Conservation (phyloP, 139 green algal genomes). For the Volvox africanus region DNA sequence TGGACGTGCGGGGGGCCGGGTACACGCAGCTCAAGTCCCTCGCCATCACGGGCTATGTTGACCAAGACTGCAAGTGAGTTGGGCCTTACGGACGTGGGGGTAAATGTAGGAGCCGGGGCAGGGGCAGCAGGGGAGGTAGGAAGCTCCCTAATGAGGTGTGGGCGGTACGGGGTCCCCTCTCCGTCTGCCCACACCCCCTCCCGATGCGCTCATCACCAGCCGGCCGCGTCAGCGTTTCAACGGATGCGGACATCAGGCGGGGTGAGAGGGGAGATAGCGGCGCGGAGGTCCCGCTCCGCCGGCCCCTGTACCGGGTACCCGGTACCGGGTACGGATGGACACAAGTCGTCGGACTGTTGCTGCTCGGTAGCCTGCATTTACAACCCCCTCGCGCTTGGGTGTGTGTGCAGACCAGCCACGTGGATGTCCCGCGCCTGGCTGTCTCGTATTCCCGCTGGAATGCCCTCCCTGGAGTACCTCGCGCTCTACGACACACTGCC, state of each 20-base stretch:
- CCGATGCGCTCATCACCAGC: too few relatives aligned
- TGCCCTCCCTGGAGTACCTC: slow-evolving; percentile 48
- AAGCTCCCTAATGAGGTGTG: too few relatives aligned
- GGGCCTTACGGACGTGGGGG: background rate
- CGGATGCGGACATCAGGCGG: too few relatives aligned
- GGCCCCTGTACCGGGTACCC: too few relatives aligned
- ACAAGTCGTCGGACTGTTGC: too few relatives aligned
- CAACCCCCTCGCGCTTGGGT: background rate
- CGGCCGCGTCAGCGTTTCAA: too few relatives aligned
- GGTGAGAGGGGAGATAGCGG: too few relatives aligned
- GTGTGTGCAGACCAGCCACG: background rate
- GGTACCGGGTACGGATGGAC: too few relatives aligned
- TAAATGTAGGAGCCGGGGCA: background rate
- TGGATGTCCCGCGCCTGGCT: slow-evolving; percentile 47
- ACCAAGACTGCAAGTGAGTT: slow-evolving; percentile 42
- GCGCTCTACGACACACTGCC: slow-evolving; percentile 45
- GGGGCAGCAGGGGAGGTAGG: background rate
- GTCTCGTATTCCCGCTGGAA: background rate
- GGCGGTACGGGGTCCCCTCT: too few relatives aligned
- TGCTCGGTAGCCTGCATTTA: too few relatives aligned
- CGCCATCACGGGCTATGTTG: slow-evolving; percentile 34
- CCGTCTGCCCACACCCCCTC: too few relatives aligned
- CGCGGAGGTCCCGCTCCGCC: too few relatives aligned
- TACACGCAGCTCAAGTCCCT: slow-evolving; percentile 48
- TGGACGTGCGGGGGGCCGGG: slow-evolving; percentile 39